Percentiles rank a stretch among this genome's conserved stretches.
These are phyloP conservation scores for Lactifluus rugatus DNA, from an alignment of 768 basidiomycete genomes.

Conservation along the genomic window DNA sequence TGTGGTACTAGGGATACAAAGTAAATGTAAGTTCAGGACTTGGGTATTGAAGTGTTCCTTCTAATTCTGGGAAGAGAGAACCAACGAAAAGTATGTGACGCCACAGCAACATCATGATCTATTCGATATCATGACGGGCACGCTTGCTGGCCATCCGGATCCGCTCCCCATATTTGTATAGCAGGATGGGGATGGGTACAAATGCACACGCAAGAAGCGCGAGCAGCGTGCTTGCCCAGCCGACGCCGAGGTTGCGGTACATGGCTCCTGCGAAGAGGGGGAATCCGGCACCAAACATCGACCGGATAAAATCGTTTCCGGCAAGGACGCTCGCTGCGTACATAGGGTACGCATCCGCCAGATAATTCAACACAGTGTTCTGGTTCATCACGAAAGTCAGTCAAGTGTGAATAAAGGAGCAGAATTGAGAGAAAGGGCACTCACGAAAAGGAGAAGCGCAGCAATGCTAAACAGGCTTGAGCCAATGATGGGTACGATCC, in stretches of 20 bases:
- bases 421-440: slow-evolving; percentile 21
- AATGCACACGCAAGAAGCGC: slow-evolving; percentile 23
- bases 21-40: not conserved
- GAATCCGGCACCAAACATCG: slow-evolving; percentile 19
- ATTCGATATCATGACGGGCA: slow-evolving; percentile 18
- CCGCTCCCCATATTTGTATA: slow-evolving; percentile 15
- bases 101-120: not conserved
- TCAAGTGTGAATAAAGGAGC: slow-evolving; percentile 1
- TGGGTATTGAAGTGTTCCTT: not conserved
- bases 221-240: slow-evolving; percentile 23
- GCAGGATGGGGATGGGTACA: slow-evolving; percentile 21
- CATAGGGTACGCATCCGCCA: slow-evolving; percentile 26
- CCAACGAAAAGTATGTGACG: not conserved
- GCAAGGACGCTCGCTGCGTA: slow-evolving; percentile 29
- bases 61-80: not conserved
- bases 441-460: slow-evolving; percentile 26
- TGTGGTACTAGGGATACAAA: not conserved
- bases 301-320: slow-evolving; percentile 29
- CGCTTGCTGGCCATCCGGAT: slow-evolving; percentile 15
- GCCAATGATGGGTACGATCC: slow-evolving; percentile 30
- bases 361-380: slow-evolving; percentile 25
- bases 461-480: slow-evolving; percentile 28
- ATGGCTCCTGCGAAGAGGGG: slow-evolving; percentile 20
- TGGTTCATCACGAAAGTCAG: not conserved
- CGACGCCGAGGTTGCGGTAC: slow-evolving; percentile 24